These are phyloP conservation scores for Xylariales sp. DNA, from an alignment of 2,329 filamentous ascomycete species.

Conservation along the genomic window DNA sequence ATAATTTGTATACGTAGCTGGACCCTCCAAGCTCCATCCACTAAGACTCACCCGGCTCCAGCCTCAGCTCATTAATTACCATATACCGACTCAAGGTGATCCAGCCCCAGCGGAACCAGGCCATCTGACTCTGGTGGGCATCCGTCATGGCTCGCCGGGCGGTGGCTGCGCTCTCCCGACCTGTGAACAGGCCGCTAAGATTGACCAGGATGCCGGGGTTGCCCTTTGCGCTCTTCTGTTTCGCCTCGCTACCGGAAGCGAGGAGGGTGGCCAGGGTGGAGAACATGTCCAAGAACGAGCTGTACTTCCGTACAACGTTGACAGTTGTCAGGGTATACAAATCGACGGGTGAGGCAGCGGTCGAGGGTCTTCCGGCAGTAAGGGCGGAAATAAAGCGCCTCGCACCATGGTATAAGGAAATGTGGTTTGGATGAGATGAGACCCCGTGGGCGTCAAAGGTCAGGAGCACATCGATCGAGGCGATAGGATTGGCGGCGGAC, in stretches of 20 bases:
- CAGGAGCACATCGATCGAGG: slow-evolving; percentile 73
- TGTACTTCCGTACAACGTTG: slow-evolving; percentile 74
- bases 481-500: slow-evolving; percentile 31
- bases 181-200: slow-evolving; percentile 61
- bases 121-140: slow-evolving; percentile 94
- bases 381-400: slow-evolving; percentile 65
- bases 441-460: slow-evolving; percentile 86
- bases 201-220: slow-evolving; percentile 62
- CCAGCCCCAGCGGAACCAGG: slow-evolving; percentile 97
- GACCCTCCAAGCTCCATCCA: too few species aligned
- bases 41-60: too few species aligned
- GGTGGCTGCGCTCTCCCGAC: slow-evolving; percentile 43
- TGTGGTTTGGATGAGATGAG: slow-evolving; percentile 90
- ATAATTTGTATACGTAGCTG: too few species aligned
- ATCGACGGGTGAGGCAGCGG: slow-evolving; percentile 69
- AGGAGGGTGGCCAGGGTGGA: slow-evolving; percentile 60
- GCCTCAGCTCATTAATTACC: slow-evolving; percentile 82
- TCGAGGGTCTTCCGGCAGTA: slow-evolving; percentile 57
- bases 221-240: slow-evolving; percentile 29
- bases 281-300: slow-evolving; percentile 70
- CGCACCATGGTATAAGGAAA: slow-evolving; percentile 80
- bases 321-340: slow-evolving; percentile 81
- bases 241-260: slow-evolving; percentile 26
- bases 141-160: slow-evolving; percentile 85
- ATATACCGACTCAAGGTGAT: slow-evolving; percentile 90